phyloP scores from a whole-genome alignment of 768 basidiomycete genomes.

The Serendipita vermifera region DNA sequence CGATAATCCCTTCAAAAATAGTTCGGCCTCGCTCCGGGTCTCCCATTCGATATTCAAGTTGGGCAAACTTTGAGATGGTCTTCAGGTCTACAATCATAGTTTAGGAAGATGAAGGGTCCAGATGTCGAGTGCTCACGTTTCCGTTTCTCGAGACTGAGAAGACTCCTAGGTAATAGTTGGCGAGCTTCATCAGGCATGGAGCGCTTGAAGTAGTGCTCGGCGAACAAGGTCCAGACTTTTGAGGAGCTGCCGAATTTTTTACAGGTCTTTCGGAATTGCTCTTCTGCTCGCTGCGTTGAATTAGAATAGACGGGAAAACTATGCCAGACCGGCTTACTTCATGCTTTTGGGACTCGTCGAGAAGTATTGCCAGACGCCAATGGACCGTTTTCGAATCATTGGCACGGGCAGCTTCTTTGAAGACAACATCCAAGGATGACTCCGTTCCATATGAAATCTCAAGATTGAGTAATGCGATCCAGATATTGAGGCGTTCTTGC shows the following conservation, averaged over 20 bases:
- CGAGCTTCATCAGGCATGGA: conserved; percentile 70
- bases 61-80: conserved; percentile 88
- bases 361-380: conserved; percentile 69
- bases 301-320: neutral
- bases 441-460: conserved; percentile 89
- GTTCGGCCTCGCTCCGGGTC: conserved; percentile 93
- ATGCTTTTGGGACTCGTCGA: conserved; percentile 68
- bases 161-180: conserved; percentile 68
- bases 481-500: conserved; percentile 88
- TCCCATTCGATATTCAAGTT: conserved; percentile 87
- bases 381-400: conserved; percentile 91
- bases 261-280: conserved; percentile 71
- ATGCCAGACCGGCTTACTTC: conserved; percentile 41
- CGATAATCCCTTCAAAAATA: conserved; percentile 90
- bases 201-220: conserved; percentile 64
- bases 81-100: conserved; percentile 61
- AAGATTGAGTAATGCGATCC: conserved; percentile 91
- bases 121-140: conserved; percentile 61
- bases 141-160: conserved; percentile 84
- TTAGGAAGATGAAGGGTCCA: conserved; percentile 3
- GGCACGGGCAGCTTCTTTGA: conserved; percentile 78
- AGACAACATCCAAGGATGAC: conserved; percentile 60
- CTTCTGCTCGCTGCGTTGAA: conserved; percentile 66
- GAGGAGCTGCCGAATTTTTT: conserved; percentile 93
- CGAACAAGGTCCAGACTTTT: conserved; percentile 86